Evolutionary conservation across 805 yeast species (phyloP), one percentile per base, ranked within the genome.

Genomic region (Starmerella sirachaensis): DNA sequence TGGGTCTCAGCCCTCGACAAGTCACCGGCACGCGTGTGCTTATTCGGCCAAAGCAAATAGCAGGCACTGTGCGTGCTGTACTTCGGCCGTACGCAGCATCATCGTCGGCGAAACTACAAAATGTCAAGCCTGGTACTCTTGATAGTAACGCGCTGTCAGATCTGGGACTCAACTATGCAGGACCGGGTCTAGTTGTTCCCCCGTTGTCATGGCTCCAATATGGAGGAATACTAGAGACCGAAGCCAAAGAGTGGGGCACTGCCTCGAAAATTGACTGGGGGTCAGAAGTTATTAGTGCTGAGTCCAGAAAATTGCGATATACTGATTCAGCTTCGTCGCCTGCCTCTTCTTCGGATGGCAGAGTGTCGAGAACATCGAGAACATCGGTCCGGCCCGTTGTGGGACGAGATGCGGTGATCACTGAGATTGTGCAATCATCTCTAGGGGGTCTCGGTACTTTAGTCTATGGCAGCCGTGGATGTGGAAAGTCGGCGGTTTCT

Each of bases 391-490:
- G 40, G 27, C 45, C 51, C 1, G 68, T 74, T 4, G 70, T 79
- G 28, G 94, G 91, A 0, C 63, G 76, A 31, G 76, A 74, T 20
- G 49, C 57, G 3, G 50, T 64, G 5, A 47, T 76, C 9, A 57
- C 54, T 0, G 58, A 61, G 4, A 49, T 74, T 9, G 47, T 58
- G 6, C 63, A 63, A 6, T 53, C 66, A 0, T 49, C 76, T 3
- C 51, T 62, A 6, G 56, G 66, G 28, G 69, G 69, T 6, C 66
- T 64, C 35, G 82, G 88, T 2, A 61, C 74, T 0, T 59, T 84
- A 37, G 51, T 86, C 0, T 68, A 74, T 47, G 97, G 96, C 0
- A 59, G 75, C 17, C 63, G 81, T 1, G 96, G 95, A 0, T 70
- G 83, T 43, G 97, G 97, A 0, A 88, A 88, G 54, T 63, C 91